Conservation (phyloP, 352 stramenopile species). For the Phytophthora foliorum region DNA sequence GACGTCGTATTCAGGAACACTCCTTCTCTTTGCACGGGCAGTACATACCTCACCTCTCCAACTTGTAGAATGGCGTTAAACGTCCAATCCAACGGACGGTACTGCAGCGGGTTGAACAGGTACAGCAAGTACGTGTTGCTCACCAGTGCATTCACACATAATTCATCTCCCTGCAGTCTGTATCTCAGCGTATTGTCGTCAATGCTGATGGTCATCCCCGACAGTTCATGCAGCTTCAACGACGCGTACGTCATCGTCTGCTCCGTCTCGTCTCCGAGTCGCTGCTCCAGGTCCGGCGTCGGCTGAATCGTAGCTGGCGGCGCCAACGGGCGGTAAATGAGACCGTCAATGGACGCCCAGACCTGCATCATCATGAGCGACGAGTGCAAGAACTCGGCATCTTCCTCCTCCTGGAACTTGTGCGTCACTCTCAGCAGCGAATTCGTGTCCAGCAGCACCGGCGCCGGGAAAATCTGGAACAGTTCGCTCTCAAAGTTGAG, state of each 20-base stretch:
- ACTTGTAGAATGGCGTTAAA: slow-evolving; percentile 78
- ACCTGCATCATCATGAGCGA: slow-evolving; percentile 90
- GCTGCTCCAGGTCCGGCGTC: slow-evolving; percentile 14
- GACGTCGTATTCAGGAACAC: slow-evolving; percentile 85
- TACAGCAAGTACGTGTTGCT: slow-evolving; percentile 92
- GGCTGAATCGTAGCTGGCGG: slow-evolving; percentile 66
- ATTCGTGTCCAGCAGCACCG: slow-evolving; percentile 84
- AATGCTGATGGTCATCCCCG: slow-evolving; percentile 87
- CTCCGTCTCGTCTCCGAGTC: slow-evolving; percentile 11
- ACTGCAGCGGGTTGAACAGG: slow-evolving; percentile 86
- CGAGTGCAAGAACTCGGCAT: slow-evolving; percentile 59
- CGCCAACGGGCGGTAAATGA: slow-evolving; percentile 84
- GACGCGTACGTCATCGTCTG: slow-evolving; percentile 41
- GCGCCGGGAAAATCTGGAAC: slow-evolving; percentile 86
- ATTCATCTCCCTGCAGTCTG: slow-evolving; percentile 54
- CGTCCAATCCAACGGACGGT: slow-evolving; percentile 85
- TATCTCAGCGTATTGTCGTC: slow-evolving; percentile 90
- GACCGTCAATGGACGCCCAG: slow-evolving; percentile 83
- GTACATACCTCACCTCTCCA: slow-evolving; percentile 50
- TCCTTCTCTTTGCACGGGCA: slow-evolving; percentile 78
- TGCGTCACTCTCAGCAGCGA: slow-evolving; percentile 74
- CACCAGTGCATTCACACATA: slow-evolving; percentile 85
- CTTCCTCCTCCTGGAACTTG: slow-evolving; percentile 48
- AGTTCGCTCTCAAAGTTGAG: slow-evolving; percentile 90
- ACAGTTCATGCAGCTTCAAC: slow-evolving; percentile 84